These are phyloP conservation scores for Xylaria acuta DNA, from an alignment of 495 filamentous ascomycete species.

Conservation along the genomic window DNA sequence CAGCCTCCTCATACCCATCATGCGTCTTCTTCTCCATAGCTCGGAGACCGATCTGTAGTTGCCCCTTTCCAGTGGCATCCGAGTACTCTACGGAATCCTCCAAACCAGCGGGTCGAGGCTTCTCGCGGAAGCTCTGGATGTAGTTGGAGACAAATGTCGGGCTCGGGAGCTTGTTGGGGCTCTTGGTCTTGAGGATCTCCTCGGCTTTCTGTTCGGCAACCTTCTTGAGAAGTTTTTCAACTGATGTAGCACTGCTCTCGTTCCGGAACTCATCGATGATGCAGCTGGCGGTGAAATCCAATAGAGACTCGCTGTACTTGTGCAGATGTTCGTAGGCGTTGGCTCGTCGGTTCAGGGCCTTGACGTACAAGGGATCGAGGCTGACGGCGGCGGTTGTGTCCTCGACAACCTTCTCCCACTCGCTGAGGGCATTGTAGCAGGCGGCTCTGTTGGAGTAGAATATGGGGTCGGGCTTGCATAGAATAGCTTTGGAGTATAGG, in stretches of 20 bases:
- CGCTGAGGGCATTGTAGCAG: constrained; percentile 88
- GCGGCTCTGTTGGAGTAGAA: constrained; percentile 99
- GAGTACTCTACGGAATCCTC: constrained; percentile 77
- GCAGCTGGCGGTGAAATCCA: constrained; percentile 98
- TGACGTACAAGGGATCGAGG: constrained; percentile 94
- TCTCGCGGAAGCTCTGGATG: constrained; percentile 92
- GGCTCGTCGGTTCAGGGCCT: constrained; percentile 93
- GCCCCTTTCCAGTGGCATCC: constrained; percentile 82
- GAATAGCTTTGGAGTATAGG: constrained; percentile 90
- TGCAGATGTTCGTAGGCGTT: constrained; percentile 94
- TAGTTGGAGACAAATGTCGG: constrained; percentile 98
- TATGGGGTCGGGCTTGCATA: constrained; percentile 96
- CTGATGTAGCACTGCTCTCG: constrained; percentile 81
- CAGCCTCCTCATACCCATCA: constrained; percentile 88
- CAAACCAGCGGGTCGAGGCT: constrained; percentile 78
- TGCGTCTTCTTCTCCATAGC: constrained; percentile 84
- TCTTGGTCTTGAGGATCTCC: constrained; percentile 76
- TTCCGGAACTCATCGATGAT: constrained; percentile 98
- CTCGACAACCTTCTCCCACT: constrained; percentile 97
- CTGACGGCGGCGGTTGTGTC: constrained; percentile 94
- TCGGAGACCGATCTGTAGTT: constrained; percentile 79
- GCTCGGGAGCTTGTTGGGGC: constrained; percentile 75
- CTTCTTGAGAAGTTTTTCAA: constrained; percentile 95
- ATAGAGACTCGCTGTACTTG: constrained; percentile 89
- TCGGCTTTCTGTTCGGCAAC: constrained; percentile 93